Conservation (phyloP, 805 yeast species). For the Nakazawaea ambrosiae region DNA sequence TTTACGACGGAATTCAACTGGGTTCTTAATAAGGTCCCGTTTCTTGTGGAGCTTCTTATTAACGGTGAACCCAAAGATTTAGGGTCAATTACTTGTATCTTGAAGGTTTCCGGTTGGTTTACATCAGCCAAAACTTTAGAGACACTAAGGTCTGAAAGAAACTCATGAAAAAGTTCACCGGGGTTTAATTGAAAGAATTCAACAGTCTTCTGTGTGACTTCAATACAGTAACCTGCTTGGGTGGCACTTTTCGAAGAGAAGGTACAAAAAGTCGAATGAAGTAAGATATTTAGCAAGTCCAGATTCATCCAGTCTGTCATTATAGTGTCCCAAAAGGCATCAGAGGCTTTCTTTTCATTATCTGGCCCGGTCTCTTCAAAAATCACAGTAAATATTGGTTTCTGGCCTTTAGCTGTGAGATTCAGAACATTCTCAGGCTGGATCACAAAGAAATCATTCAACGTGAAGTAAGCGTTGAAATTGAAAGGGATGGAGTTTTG, state of each 20-base stretch:
- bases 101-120: conserved; percentile 11
- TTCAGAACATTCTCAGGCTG: background rate
- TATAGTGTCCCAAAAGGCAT: conserved; percentile 28
- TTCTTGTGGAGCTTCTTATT: background rate
- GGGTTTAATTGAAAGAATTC: conserved; percentile 20
- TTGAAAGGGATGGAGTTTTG: conserved; percentile 4
- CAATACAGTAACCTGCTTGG: conserved; percentile 30
- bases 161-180: background rate
- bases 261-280: conserved; percentile 38
- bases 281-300: conserved; percentile 24
- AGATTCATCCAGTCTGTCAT: conserved; percentile 33
- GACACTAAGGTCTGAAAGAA: no score
- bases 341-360: background rate
- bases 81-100: conserved; percentile 1
- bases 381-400: conserved; percentile 1
- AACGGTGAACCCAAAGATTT: background rate
- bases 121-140: no score
- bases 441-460: conserved; percentile 1
- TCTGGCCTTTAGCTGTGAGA: background rate
- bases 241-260: conserved; percentile 16
- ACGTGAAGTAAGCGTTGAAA: background rate
- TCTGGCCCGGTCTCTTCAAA: conserved; percentile 1
- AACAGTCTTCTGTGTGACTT: conserved; percentile 25
- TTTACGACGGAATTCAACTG: no score
- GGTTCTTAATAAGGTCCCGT: no score